Percentiles rank a stretch among this genome's conserved stretches.
Evolutionary conservation across 2,329 filamentous ascomycete genomes (phyloP).

Genomic region (Pyrenophora tritici-repentis): DNA sequence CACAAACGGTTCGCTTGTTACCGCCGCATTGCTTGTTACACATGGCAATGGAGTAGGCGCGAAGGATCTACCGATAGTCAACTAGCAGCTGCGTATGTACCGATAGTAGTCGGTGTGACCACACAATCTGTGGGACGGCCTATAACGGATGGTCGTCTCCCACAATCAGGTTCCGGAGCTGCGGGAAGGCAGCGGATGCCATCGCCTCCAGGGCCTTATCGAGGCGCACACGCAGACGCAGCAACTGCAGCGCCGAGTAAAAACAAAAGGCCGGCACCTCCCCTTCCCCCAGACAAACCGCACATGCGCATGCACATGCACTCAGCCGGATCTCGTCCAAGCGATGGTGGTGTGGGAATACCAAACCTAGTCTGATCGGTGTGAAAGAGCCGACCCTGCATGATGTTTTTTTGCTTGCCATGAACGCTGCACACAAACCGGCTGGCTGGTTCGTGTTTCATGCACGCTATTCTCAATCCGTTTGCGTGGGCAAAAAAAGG

Average conservation of each 20-base stretch:
- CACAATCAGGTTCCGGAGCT: conserved; percentile 1
- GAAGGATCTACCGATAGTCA: not conserved
- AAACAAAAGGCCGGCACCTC: not conserved
- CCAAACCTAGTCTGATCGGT: conserved; percentile 1
- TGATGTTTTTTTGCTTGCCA: not conserved
- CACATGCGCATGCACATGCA: not conserved
- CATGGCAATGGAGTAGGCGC: not conserved
- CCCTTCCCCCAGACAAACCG: too few relatives aligned
- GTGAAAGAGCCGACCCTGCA: not conserved
- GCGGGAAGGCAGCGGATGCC: not conserved
- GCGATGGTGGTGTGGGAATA: conserved; percentile 3
- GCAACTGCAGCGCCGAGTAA: too few relatives aligned
- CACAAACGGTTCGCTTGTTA: conserved; percentile 3
- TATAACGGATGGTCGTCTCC: not conserved
- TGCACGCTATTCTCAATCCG: too few relatives aligned
- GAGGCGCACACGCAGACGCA: too few relatives aligned
- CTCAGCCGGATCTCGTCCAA: conserved; percentile 5
- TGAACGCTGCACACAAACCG: too few relatives aligned
- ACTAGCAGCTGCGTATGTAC: too few relatives aligned
- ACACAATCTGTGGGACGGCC: not conserved
- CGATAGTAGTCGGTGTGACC: too few relatives aligned
- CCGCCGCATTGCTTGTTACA: not conserved
- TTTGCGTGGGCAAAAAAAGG: too few relatives aligned
- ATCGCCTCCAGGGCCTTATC: not conserved
- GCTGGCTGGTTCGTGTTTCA: too few relatives aligned